Conservation (phyloP, 495 filamentous ascomycete species). For the Neurospora sp. region DNA sequence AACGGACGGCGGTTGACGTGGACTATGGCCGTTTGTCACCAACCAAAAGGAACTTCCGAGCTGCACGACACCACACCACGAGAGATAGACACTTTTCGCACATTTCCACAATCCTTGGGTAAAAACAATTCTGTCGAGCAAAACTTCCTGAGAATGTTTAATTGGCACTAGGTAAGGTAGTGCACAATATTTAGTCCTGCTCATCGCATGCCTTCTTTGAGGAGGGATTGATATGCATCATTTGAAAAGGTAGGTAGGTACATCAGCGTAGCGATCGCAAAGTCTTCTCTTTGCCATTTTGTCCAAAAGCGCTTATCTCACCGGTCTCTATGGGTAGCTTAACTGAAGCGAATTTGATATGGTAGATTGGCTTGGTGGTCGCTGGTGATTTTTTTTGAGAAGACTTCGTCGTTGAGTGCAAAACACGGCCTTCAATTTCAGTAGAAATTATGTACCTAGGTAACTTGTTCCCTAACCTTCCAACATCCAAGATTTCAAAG, state of each 20-base stretch:
- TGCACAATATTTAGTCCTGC: no score
- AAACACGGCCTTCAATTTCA: neutral
- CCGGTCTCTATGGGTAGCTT: no score
- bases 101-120: neutral
- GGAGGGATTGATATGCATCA: no score
- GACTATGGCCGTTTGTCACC: neutral
- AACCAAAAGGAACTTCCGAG: neutral
- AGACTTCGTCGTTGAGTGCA: neutral
- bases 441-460: no score
- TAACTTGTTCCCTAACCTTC: neutral
- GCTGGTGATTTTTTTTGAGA: neutral
- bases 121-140: neutral
- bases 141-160: neutral
- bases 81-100: no score
- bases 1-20: neutral
- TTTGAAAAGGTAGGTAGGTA: no score
- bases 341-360: no score
- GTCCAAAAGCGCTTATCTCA: no score
- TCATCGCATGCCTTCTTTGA: no score
- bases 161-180: neutral
- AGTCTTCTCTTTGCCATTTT: no score
- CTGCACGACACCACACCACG: neutral
- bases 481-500: neutral
- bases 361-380: no score
- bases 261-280: no score